A percentile compares a stretch with the other conserved stretches of the same genome.
These are phyloP conservation scores for Eimeria maxima DNA, from an alignment of 169 alveolate species.

Conservation along the genomic window DNA sequence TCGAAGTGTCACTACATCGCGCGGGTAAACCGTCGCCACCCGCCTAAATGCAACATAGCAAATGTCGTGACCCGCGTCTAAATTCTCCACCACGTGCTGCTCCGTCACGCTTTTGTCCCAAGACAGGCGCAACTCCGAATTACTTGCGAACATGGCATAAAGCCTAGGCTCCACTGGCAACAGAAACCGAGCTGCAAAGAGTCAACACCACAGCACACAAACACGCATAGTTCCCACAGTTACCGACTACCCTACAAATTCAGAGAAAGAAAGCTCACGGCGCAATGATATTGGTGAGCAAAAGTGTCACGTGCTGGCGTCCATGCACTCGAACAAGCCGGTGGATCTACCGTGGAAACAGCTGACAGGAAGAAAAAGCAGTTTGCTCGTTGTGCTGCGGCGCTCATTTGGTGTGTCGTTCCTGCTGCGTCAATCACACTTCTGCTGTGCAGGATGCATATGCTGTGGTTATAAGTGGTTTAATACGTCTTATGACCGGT, in stretches of 20 bases:
- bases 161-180: slow-evolving; percentile 73
- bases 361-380: not conserved
- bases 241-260: not conserved
- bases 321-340: not conserved
- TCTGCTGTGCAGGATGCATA: too few species aligned
- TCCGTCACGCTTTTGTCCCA: slow-evolving; percentile 86
- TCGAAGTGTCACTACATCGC: slow-evolving; percentile 86
- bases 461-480: not conserved
- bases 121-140: slow-evolving; percentile 80
- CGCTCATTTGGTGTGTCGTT: too few species aligned
- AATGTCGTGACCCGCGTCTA: slow-evolving; percentile 83
- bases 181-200: slow-evolving; percentile 62
- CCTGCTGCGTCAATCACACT: not conserved
- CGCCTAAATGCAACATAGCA: slow-evolving; percentile 86
- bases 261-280: not conserved
- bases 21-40: slow-evolving; percentile 87
- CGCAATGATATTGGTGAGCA: not conserved
- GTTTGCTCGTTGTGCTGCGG: not conserved
- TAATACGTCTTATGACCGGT: too few species aligned
- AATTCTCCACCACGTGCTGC: slow-evolving; percentile 80
- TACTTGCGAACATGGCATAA: slow-evolving; percentile 79
- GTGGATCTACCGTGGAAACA: not conserved
- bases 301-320: not conserved
- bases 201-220: not conserved
- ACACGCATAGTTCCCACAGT: not conserved